These are phyloP conservation scores for Prosopis cineraria DNA, from an alignment of 306 rosid genomes.

Conservation along the genomic window DNA sequence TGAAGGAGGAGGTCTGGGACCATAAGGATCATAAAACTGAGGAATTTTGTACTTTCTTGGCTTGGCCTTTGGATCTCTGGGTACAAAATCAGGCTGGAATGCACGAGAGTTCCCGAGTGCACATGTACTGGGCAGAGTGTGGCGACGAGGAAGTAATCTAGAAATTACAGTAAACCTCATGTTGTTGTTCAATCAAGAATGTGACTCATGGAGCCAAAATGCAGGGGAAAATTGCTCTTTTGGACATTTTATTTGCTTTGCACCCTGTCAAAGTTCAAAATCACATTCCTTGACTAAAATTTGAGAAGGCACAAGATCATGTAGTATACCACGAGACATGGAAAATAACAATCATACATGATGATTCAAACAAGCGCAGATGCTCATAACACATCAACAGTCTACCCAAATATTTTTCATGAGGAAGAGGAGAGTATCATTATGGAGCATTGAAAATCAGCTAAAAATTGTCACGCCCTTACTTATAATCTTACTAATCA, in stretches of 20 bases:
- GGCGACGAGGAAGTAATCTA: constrained; percentile 36
- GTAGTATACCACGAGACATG: neutral
- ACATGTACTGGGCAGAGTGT: neutral
- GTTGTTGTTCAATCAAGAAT: constrained; percentile 32
- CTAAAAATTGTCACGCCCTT: neutral
- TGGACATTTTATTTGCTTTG: constrained; percentile 12
- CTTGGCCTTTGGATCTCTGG: constrained; percentile 43
- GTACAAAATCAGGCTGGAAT: constrained; percentile 41
- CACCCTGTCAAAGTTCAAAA: constrained; percentile 22
- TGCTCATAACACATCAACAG: neutral
- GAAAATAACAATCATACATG: neutral
- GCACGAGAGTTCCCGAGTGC: constrained; percentile 42
- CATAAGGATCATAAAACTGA: constrained; percentile 50
- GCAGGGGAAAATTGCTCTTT: neutral
- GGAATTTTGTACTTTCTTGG: constrained; percentile 51
- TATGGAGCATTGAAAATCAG: constrained; percentile 1
- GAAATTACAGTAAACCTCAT: constrained; percentile 50
- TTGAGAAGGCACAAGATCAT: neutral
- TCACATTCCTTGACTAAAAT: neutral
- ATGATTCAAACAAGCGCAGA: constrained; percentile 6
- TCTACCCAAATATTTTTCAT: neutral
- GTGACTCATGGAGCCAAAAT: constrained; percentile 29
- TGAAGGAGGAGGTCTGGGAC: constrained; percentile 56
- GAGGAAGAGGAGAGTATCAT: neutral
- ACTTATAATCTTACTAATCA: neutral